Evolutionary conservation across 78 protist species (phyloP).

Genomic region (Pelomyxa schiedti): DNA sequence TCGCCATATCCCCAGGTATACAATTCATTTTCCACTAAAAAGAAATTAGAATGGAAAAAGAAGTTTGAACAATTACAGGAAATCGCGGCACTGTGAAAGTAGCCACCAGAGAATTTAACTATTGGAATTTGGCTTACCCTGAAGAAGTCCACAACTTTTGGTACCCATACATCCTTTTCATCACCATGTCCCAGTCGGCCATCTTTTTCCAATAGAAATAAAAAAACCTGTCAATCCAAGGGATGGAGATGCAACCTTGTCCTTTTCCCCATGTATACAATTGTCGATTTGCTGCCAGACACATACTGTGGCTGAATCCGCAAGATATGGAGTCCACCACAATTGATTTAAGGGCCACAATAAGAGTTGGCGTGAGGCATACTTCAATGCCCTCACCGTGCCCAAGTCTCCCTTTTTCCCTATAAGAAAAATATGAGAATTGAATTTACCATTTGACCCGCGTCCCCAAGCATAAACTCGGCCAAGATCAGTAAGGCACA

Average conservation of each 20-base stretch:
- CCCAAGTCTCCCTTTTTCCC: too few species aligned
- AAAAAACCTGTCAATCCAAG: too few species aligned
- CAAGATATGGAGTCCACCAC: not conserved
- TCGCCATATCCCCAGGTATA: not conserved
- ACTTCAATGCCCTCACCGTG: too few species aligned
- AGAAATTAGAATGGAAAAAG: too few species aligned
- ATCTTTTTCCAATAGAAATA: not conserved
- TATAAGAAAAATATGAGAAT: too few species aligned
- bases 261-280: constrained; percentile 1
- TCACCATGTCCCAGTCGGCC: constrained; percentile 1
- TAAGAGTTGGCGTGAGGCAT: too few species aligned
- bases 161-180: not conserved
- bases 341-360: too few species aligned
- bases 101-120: not conserved
- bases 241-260: too few species aligned
- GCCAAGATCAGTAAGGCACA: not conserved
- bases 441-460: not conserved
- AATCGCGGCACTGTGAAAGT: not conserved
- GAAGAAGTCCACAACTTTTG: not conserved
- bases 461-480: not conserved
- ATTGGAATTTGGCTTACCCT: not conserved
- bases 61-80: too few species aligned
- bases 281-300: not conserved
- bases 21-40: not conserved
- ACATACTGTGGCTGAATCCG: not conserved